Conservation (phyloP, 225 moss, liverwort and hornwort species). For the Takakia lepidozioides region DNA sequence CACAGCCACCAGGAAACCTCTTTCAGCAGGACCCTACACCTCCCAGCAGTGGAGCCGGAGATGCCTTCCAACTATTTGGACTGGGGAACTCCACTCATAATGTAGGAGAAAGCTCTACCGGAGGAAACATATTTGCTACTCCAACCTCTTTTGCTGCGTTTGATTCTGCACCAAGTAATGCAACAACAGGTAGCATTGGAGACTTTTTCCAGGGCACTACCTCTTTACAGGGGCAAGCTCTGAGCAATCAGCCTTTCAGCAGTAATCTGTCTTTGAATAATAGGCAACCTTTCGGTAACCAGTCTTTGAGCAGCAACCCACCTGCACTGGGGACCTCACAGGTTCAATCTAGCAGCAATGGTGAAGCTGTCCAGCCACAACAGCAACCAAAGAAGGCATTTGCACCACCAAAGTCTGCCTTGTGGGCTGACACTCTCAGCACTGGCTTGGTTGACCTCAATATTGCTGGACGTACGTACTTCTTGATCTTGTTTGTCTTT, state of each 20-base stretch:
- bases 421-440: conserved; percentile 88
- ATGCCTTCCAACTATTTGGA: conserved; percentile 18
- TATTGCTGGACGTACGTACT: conserved; percentile 41
- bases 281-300: background rate
- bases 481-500: too few species aligned
- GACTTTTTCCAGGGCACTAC: background rate
- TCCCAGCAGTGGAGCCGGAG: conserved; percentile 6
- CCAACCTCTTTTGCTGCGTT: conserved; percentile 32
- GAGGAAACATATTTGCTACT: conserved; percentile 9
- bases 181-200: conserved; percentile 9
- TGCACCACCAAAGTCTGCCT: conserved; percentile 47
- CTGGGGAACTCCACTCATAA: too few species aligned
- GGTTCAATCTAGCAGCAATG: conserved; percentile 4
- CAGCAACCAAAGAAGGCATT: conserved; percentile 46
- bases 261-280: background rate
- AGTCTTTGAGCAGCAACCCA: conserved; percentile 11
- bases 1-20: background rate
- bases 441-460: conserved; percentile 77
- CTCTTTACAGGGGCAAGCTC: background rate
- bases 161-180: conserved; percentile 11
- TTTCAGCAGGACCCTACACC: background rate
- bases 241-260: background rate
- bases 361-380: conserved; percentile 14
- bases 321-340: conserved; percentile 7
- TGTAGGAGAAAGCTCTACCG: conserved; percentile 1